These are phyloP conservation scores for Aspergillus novoparasiticus DNA, from an alignment of 2,329 filamentous ascomycete species.

Conservation along the genomic window DNA sequence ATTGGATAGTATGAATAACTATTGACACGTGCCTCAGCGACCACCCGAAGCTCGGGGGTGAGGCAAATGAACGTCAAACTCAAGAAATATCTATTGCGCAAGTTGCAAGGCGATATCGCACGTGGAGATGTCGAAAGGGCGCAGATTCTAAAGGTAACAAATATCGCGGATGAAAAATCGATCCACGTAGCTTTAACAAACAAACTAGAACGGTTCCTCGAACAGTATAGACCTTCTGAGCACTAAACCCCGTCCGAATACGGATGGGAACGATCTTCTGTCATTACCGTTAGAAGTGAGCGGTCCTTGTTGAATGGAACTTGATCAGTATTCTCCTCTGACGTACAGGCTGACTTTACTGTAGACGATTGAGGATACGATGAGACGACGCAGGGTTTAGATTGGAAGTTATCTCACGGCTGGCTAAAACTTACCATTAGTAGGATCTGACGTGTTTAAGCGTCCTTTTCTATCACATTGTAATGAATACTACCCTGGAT, in stretches of 20 bases:
- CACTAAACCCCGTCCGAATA: accelerated
- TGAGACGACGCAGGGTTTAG: background rate
- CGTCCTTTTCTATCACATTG: background rate
- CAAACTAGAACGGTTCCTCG: slow-evolving; percentile 36
- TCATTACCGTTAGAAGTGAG: background rate
- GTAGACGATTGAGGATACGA: background rate
- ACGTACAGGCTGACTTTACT: background rate
- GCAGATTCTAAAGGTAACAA: slow-evolving; percentile 36
- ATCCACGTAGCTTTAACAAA: background rate
- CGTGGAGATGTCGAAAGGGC: slow-evolving; percentile 35
- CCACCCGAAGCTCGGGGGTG: slow-evolving; percentile 36
- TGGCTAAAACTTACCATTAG: background rate
- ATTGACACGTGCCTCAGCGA: slow-evolving; percentile 23
- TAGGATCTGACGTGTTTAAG: background rate
- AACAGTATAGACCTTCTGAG: slow-evolving; percentile 14
- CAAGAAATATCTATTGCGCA: slow-evolving; percentile 33
- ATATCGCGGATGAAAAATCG: background rate
- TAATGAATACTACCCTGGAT: background rate
- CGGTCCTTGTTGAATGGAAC: slow-evolving; percentile 29
- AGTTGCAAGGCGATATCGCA: slow-evolving; percentile 36
- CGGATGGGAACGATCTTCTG: background rate
- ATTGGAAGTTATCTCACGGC: background rate
- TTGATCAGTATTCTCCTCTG: background rate
- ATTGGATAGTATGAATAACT: background rate
- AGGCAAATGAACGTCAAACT: slow-evolving; percentile 38